Conservation (phyloP, 2,329 filamentous ascomycete species). For the Leptographium procerum region DNA sequence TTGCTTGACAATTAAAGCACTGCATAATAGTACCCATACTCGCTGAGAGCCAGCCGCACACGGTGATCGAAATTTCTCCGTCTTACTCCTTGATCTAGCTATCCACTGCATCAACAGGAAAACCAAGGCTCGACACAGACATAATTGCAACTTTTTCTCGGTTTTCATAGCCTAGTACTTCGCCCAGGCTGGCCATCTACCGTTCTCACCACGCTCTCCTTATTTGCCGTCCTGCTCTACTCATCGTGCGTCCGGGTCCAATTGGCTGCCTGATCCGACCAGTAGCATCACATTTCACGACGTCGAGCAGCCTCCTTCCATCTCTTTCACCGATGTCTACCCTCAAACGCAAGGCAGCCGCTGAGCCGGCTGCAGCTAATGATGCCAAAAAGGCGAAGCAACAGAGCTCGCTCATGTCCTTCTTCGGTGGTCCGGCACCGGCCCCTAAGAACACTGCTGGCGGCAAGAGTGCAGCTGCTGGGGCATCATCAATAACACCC, state of each 20-base stretch:
- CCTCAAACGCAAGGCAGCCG: constrained; percentile 55
- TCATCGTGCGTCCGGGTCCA: not conserved
- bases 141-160: not conserved
- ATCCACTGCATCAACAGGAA: not conserved
- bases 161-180: not conserved
- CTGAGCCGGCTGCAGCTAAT: constrained; percentile 22
- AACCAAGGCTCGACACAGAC: not conserved
- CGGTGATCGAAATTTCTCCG: not conserved
- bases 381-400: constrained; percentile 60
- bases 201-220: not conserved
- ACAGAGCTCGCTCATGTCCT: constrained; percentile 72
- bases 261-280: not conserved
- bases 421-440: constrained; percentile 64
- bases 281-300: not conserved
- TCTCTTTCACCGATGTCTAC: constrained; percentile 31
- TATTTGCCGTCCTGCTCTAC: not conserved
- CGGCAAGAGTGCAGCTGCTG: constrained; percentile 13
- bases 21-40: no score
- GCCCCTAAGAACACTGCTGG: not conserved
- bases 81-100: not conserved
- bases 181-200: not conserved
- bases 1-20: not conserved
- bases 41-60: not conserved
- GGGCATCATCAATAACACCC: constrained; percentile 10
- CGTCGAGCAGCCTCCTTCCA: not conserved